Base-by-base conservation (phyloP, 1,284 basidiomycete species). In the Cryptococcus depauperatus region DNA sequence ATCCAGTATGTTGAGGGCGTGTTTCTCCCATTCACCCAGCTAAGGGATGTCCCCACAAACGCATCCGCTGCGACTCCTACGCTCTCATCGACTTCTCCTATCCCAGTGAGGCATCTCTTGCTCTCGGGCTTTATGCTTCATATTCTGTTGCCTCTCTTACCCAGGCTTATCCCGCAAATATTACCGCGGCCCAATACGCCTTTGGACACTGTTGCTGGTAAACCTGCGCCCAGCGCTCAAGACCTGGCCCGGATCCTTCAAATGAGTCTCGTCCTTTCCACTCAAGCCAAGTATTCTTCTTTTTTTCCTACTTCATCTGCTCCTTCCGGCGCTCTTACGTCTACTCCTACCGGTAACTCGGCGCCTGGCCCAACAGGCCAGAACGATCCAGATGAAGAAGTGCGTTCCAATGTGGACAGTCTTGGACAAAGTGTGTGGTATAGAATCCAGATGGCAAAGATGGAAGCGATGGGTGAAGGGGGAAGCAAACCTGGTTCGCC, bases 1-100 rank as follows among this genome's bases (percentile, higher is more conserved):
- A 26, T 13, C 18, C 40, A 70, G 66, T 70, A 68, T 41, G 57
- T 73, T 25, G 67, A 73, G 55, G 75, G 72, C 74, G 16, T 75
- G 75, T 0, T 62, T 70, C 50, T 56, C 63, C 4, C 66, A 68
- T 2, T 56, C 59, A 4, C 45, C 55, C 1, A 44, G 52, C 21
- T 30, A 30, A 54, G 58, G 14, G 68, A 66, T 21, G 42, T 58
- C 4, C 56, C 59, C 5, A 47, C 56, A 1, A 45, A 54, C 8
- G 35, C 47, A 2, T 41, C 50, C 10, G 41, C 56, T 14, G 21
- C 49, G 10, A n/a, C 49, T 8, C 13, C 29, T 14, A 37, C 51
- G 2, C 37, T 41, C 16, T 35, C 50, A 19, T 42, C 37, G 6
- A 35, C 54, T n/a, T 48, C 56, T 2, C 54, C 65, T 0, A 64